A percentile compares a stretch with the other conserved stretches of the same genome.
Conservation (phyloP, 176 grass and related monocot species). For the Avena insularis region DNA sequence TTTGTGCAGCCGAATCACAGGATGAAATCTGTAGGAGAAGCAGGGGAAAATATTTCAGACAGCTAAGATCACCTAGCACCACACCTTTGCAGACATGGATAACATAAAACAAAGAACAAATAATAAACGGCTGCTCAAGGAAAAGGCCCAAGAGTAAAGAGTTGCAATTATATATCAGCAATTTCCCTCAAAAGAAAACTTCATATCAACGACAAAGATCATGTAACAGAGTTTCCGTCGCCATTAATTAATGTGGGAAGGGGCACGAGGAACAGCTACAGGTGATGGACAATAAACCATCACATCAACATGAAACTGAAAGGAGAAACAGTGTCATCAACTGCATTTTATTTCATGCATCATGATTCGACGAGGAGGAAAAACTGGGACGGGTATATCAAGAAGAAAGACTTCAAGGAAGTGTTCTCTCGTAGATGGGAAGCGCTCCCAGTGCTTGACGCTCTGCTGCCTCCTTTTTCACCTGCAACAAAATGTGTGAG, state of each 20-base stretch:
- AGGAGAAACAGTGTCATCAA: constrained; percentile 47
- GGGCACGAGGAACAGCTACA: constrained; percentile 7
- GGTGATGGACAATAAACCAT: constrained; percentile 40
- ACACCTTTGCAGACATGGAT: not conserved
- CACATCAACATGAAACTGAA: constrained; percentile 38
- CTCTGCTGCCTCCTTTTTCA: constrained; percentile 79
- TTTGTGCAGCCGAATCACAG: too few relatives aligned
- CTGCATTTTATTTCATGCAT: constrained; percentile 84
- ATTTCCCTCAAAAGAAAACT: not conserved
- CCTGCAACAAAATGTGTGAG: constrained; percentile 47
- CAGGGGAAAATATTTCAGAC: not conserved
- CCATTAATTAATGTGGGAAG: constrained; percentile 13
- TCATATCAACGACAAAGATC: not conserved
- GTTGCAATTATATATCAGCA: not conserved
- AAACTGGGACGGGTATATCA: not conserved
- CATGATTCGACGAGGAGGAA: constrained; percentile 40
- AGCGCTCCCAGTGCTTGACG: constrained; percentile 83
- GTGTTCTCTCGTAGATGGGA: constrained; percentile 81
- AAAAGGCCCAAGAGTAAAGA: not conserved
- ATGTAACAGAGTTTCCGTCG: not conserved
- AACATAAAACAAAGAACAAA: not conserved
- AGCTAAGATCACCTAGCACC: not conserved
- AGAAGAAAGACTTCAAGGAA: constrained; percentile 58
- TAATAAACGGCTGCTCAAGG: not conserved
- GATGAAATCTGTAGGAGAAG: too few relatives aligned